phyloP scores from a whole-genome alignment of 805 yeast genomes.

The Candida rishiriensis region DNA sequence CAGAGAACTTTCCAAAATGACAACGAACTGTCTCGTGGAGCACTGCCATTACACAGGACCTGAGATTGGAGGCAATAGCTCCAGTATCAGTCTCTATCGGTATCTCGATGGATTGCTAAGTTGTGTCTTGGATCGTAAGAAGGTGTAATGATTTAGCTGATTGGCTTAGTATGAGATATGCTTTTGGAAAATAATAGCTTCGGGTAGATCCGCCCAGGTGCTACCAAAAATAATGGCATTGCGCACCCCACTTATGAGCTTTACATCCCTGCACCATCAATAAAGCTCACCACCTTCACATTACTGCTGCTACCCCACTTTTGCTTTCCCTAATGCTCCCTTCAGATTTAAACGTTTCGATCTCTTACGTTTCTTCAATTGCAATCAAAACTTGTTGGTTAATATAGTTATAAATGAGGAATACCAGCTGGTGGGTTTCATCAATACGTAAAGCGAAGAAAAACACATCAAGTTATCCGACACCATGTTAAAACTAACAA shows the following conservation, averaged over 20 bases:
- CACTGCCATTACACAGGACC: background rate
- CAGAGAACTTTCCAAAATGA: constrained; percentile 5
- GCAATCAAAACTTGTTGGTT: too few relatives aligned
- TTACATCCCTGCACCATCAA: background rate
- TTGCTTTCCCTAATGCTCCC: background rate
- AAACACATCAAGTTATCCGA: too few relatives aligned
- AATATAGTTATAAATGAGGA: too few relatives aligned
- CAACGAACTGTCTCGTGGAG: constrained; percentile 6
- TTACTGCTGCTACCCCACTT: constrained; percentile 7
- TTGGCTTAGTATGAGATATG: too few relatives aligned
- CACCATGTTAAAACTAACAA: constrained; percentile 39
- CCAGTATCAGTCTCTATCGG: background rate
- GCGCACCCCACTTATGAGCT: background rate
- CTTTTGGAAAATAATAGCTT: too few relatives aligned
- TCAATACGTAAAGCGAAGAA: too few relatives aligned
- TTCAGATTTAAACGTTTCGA: too few relatives aligned
- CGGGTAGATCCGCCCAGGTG: too few relatives aligned
- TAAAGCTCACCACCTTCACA: background rate
- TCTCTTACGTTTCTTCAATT: too few relatives aligned
- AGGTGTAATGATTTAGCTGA: too few relatives aligned
- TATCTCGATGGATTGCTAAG: constrained; percentile 4
- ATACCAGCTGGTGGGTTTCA: too few relatives aligned
- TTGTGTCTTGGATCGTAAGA: constrained; percentile 1
- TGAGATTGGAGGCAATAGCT: background rate
- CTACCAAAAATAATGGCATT: background rate